Conservation (phyloP, 2,329 filamentous ascomycete species). For the Ascochyta fabae region DNA sequence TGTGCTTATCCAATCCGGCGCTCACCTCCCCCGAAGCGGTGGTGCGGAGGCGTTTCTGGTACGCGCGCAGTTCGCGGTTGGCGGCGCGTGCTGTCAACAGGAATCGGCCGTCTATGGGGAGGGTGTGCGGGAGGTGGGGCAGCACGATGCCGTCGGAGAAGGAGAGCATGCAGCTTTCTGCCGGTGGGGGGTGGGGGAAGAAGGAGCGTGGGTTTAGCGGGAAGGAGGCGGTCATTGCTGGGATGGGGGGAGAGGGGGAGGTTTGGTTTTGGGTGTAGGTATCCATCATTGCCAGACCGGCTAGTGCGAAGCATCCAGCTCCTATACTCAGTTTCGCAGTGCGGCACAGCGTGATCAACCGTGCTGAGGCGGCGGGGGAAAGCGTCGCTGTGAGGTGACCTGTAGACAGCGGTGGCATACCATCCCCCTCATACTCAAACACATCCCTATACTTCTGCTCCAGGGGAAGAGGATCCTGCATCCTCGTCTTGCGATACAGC, state of each 20-base stretch:
- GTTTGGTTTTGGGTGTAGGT: conserved; percentile 48
- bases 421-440: conserved; percentile 47
- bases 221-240: conserved; percentile 54
- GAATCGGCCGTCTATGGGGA: conserved; percentile 49
- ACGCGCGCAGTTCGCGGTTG: conserved; percentile 52
- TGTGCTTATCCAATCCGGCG: conserved; percentile 42
- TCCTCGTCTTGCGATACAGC: conserved; percentile 35
- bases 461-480: conserved; percentile 26
- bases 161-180: conserved; percentile 56
- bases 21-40: background rate
- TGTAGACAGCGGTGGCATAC: conserved; percentile 48
- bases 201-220: conserved; percentile 56
- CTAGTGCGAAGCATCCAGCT: conserved; percentile 55
- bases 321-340: conserved; percentile 50
- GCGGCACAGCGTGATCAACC: conserved; percentile 50
- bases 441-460: conserved; percentile 43
- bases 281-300: conserved; percentile 56
- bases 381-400: conserved; percentile 41
- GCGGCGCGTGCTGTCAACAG: conserved; percentile 49
- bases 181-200: conserved; percentile 47
- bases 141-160: conserved; percentile 57
- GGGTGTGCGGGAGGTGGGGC: conserved; percentile 47
- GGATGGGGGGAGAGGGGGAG: conserved; percentile 17
- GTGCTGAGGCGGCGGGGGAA: conserved; percentile 40
- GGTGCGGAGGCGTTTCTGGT: conserved; percentile 52